Base-by-base conservation (phyloP, 441 rosid species). In the Populus hybrid region DNA sequence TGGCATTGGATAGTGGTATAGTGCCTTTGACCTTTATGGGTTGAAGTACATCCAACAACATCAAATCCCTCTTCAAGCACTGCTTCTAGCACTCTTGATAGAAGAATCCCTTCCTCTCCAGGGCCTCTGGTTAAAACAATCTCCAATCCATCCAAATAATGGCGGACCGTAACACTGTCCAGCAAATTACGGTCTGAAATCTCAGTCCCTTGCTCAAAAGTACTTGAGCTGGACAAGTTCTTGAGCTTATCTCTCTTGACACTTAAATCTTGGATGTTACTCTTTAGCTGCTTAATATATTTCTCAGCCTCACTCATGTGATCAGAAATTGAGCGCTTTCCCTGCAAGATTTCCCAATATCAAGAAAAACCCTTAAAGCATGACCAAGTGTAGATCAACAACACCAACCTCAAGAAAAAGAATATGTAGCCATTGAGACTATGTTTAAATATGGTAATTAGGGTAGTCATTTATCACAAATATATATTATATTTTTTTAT, bases 281-380 rank as follows among this genome's bases (percentile, higher is more conserved):
- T 69, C 53, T 76, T 73, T 28, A 86, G 76, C 40, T 72, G 73
- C 23, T 61, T 77, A 34, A 85, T 86, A 66, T 86, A 81, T 57
- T 82, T 85, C 67, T 46, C 80, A 6, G 89, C 89, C 76, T 72
- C 89, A 24, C 76, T n/a, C 77, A 84, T 21, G 3, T 84, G 87
- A 76, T 86, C 92, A 5, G 78, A 73, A 3, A 73, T 76, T 3
- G 92, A 77, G n/a, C 85, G 82, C 85, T 84, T 86, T 71, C 89
- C 92, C 89, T 89, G 81, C 75, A 78, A 77, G 14, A 34, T 36
- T 65, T 16, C 42, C 18, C 69, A 26, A 28, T 8, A 72, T 36
- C 59, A 70, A 69, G 12, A 21, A n/a, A 75, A 82, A 83, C 78
- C 82, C 82, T 80, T 81, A 42, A 40, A 53, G 36, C 23, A 9